phyloP scores from a whole-genome alignment of 495 filamentous ascomycete species.

The Glonium stellatum region DNA sequence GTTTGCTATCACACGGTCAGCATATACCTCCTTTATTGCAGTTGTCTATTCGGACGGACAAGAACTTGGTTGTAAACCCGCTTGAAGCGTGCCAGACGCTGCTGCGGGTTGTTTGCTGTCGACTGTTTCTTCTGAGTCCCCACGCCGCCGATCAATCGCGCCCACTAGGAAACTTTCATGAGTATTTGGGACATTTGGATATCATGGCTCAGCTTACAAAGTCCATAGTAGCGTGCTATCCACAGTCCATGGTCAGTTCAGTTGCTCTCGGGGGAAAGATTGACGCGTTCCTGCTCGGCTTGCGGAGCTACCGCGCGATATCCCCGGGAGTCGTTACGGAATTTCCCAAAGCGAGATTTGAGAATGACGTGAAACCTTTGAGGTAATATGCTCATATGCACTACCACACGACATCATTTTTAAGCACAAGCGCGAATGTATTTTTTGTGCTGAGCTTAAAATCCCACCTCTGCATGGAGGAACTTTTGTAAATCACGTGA shows the following conservation, averaged over 20 bases:
- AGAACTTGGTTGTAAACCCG: constrained; percentile 77
- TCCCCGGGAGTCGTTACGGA: not conserved
- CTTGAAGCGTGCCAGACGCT: constrained; percentile 85
- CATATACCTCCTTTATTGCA: not conserved
- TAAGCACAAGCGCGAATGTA: too few relatives aligned
- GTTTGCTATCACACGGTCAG: constrained; percentile 52
- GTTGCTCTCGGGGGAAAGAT: not conserved
- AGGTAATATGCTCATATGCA: too few relatives aligned
- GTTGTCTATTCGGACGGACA: constrained; percentile 42
- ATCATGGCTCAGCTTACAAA: constrained; percentile 10
- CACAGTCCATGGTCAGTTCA: not conserved
- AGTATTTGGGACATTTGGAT: not conserved
- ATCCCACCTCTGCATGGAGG: too few relatives aligned
- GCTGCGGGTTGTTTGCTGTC: constrained; percentile 66
- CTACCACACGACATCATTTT: too few relatives aligned
- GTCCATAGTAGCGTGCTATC: constrained; percentile 12
- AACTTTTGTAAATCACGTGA: too few relatives aligned
- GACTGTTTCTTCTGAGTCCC: constrained; percentile 54
- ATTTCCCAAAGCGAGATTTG: not conserved
- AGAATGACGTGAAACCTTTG: too few relatives aligned
- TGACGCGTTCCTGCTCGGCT: not conserved
- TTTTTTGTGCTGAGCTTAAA: too few relatives aligned
- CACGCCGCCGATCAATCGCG: constrained; percentile 79
- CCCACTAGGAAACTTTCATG: constrained; percentile 54
- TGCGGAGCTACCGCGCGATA: not conserved